Evolutionary conservation across 352 stramenopile genomes (phyloP).

Genomic region (Blastocystis sp.): DNA sequence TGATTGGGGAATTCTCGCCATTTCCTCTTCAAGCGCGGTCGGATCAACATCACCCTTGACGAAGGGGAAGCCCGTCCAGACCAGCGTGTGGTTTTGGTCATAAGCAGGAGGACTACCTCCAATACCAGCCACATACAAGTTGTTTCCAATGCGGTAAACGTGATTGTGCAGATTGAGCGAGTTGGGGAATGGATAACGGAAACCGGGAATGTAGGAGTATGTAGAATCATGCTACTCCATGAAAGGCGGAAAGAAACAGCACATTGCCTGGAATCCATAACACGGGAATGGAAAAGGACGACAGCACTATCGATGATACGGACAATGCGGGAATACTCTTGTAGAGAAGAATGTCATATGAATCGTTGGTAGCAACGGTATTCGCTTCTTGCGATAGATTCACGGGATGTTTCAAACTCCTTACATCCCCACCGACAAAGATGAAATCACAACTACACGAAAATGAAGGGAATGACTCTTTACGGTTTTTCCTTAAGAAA

Average conservation of each 20-base stretch:
- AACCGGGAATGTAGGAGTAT: not conserved
- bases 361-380: not conserved
- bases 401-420: not conserved
- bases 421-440: conserved; percentile 41
- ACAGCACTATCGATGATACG: not conserved
- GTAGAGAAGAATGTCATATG: not conserved
- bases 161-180: conserved; percentile 30
- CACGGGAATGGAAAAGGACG: not conserved
- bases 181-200: not conserved
- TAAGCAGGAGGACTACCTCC: conserved; percentile 38
- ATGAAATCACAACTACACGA: conserved; percentile 35
- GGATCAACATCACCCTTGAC: not conserved
- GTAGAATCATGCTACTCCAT: conserved; percentile 42
- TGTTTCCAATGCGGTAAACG: not conserved
- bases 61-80: conserved; percentile 22
- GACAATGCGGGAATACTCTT: not conserved
- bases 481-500: not conserved
- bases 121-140: conserved; percentile 29
- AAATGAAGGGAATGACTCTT: not conserved
- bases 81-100: not conserved
- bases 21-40: not conserved
- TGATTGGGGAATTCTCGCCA: not conserved
- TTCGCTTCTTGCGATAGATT: not conserved
- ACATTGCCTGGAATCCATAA: conserved; percentile 66
- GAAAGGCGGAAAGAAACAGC: not conserved